These are phyloP conservation scores for Tolypocladium paradoxum DNA, from an alignment of 2,329 filamentous ascomycete species.

Conservation along the genomic window DNA sequence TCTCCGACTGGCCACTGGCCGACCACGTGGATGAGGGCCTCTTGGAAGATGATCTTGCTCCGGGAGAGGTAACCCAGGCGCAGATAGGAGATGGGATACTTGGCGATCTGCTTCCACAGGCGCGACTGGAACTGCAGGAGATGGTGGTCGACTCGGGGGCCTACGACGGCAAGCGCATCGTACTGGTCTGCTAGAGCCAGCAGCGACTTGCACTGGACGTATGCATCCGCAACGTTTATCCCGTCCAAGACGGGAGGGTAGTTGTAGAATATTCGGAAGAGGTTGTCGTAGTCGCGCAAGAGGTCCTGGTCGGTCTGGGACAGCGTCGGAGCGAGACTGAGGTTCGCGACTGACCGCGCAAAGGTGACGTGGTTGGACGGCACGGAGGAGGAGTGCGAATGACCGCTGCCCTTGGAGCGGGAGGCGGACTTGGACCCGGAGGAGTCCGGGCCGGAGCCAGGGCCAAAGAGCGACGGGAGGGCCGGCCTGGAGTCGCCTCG, in stretches of 20 bases:
- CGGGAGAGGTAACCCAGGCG: conserved; percentile 80
- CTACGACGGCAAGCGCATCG: conserved; percentile 78
- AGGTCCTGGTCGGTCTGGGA: conserved; percentile 60
- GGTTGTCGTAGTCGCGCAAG: conserved; percentile 86
- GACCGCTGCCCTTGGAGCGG: conserved; percentile 19
- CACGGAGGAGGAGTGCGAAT: conserved; percentile 42
- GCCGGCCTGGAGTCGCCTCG: conserved; percentile 4
- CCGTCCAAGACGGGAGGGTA: conserved; percentile 72
- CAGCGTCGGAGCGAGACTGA: conserved; percentile 39
- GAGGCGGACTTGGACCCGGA: conserved; percentile 38
- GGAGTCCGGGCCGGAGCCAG: conserved; percentile 25
- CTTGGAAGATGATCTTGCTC: conserved; percentile 72
- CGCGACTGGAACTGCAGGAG: conserved; percentile 82
- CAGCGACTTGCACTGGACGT: conserved; percentile 87
- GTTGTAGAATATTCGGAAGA: conserved; percentile 95
- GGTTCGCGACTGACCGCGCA: conserved; percentile 80
- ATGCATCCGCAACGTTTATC: conserved; percentile 83
- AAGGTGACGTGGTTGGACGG: conserved; percentile 41
- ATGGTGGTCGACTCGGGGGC: conserved; percentile 86
- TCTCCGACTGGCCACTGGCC: conserved; percentile 84
- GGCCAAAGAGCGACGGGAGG: conserved; percentile 21
- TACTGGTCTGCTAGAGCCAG: conserved; percentile 88
- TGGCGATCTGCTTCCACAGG: conserved; percentile 92
- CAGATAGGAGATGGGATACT: conserved; percentile 87
- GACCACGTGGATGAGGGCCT: conserved; percentile 87